Evolutionary conservation across 1,284 basidiomycete species (phyloP).

Genomic region (Puccinia sorghi): DNA sequence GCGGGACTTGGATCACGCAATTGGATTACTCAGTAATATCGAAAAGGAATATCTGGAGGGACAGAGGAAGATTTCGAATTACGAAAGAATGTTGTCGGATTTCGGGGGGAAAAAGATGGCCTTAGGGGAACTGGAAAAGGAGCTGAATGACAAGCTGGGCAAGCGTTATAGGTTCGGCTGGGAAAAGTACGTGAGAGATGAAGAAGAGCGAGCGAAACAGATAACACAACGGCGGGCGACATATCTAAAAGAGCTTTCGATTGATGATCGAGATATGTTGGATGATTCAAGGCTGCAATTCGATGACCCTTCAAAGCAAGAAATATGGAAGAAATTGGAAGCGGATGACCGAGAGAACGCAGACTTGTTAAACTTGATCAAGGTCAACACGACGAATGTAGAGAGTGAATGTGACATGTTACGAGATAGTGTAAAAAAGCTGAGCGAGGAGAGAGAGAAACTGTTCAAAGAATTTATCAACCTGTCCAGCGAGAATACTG

Average conservation of each 20-base stretch:
- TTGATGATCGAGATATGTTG: constrained; percentile 20
- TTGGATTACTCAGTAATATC: constrained; percentile 80
- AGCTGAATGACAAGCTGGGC: constrained; percentile 73
- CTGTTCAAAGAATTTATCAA: constrained; percentile 73
- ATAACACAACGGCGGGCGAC: constrained; percentile 55
- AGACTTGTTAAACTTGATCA: constrained; percentile 56
- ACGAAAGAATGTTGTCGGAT: constrained; percentile 66
- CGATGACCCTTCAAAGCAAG: constrained; percentile 33
- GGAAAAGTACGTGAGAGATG: constrained; percentile 86
- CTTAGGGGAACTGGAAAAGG: constrained; percentile 68
- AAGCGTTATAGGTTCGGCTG: constrained; percentile 79
- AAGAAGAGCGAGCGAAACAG: constrained; percentile 71
- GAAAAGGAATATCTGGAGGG: constrained; percentile 89
- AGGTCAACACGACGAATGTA: constrained; percentile 59
- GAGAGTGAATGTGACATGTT: constrained; percentile 65
- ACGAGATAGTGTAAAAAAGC: constrained; percentile 68
- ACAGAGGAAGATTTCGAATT: constrained; percentile 67
- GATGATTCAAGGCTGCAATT: constrained; percentile 23
- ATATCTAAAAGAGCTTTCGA: constrained; percentile 29
- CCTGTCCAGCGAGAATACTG: constrained; percentile 74
- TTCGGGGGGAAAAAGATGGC: constrained; percentile 68
- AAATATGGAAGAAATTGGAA: constrained; percentile 33
- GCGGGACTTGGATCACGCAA: constrained; percentile 85
- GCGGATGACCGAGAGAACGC: constrained; percentile 56
- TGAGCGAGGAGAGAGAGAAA: constrained; percentile 68